Base-by-base conservation (phyloP, 441 rosid species). In the Gossypium trilobum region DNA sequence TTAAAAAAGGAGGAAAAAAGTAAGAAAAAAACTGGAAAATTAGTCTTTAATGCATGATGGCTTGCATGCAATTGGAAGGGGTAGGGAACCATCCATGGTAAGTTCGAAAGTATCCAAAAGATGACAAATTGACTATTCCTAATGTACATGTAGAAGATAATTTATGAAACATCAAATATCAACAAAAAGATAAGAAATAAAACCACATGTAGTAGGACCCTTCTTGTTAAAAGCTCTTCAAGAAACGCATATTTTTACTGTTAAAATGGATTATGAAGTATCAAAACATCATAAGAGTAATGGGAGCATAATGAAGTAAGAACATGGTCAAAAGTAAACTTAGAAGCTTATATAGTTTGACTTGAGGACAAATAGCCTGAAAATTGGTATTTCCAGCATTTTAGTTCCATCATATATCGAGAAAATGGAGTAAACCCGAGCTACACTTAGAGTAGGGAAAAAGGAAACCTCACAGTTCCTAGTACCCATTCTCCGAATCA, bases 321-420 rank as follows among this genome's bases (percentile, higher is more conserved):
- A 20, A 42, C 10, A 0, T 29, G 2, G 5, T 42, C 70, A 42
- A 64, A 48, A 16, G 13, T 14, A 29, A 13, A 57, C 39, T 67
- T 6, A 48, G 9, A 48, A 67, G 71, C 58, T 25, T 67, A 25
- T 25, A 48, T 67, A 67, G 23, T 25, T 48, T 25, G 22, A 23
- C 39, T 48, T 25, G 16, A 67, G 23, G 42, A 67, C 54, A 65
- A 42, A 33, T 42, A 51, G 31, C 25, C 25, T 27, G 25, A 1
- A 50, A 68, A 8, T n/a, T 46, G 56, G 20, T 56, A 22, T 25
- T 67, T 50, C 25, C 71, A 51, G 29, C 60, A 68, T 68, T 50
- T 25, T 68, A 50, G 4, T 68, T 68, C 44, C 46, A 68, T 11
- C 58, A 68, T 25, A 14, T 16, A 25, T 14, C 4, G 46, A 14